These are phyloP conservation scores for Powellomyces hirtus DNA, from an alignment of 192 early-diverging fungal genomes.

Conservation along the genomic window DNA sequence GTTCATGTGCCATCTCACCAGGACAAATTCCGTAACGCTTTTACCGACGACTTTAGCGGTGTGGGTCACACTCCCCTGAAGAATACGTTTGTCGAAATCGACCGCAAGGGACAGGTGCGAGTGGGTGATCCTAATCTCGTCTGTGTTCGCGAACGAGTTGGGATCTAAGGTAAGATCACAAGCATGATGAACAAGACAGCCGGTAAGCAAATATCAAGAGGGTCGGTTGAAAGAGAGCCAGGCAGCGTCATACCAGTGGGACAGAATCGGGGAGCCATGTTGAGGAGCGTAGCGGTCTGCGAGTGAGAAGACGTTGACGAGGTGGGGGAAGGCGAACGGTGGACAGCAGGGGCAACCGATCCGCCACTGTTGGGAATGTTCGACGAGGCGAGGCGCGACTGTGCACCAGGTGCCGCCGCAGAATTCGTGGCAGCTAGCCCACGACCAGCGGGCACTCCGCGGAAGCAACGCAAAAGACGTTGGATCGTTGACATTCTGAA, in stretches of 20 bases:
- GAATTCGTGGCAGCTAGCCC: too few relatives aligned
- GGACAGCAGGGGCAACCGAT: not conserved
- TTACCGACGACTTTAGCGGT: constrained; percentile 54
- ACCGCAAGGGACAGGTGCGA: constrained; percentile 72
- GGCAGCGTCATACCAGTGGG: not conserved
- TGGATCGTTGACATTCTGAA: too few relatives aligned
- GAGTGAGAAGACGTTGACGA: not conserved
- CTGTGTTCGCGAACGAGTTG: constrained; percentile 79
- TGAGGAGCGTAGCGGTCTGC: not conserved
- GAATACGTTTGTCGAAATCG: constrained; percentile 70
- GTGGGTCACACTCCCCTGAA: constrained; percentile 67
- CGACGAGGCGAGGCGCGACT: too few relatives aligned
- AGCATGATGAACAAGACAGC: not conserved
- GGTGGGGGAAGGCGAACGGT: not conserved
- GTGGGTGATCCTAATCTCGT: constrained; percentile 70
- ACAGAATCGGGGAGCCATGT: not conserved
- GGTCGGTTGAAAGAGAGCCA: not conserved
- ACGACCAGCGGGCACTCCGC: too few relatives aligned
- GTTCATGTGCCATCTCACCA: constrained; percentile 4
- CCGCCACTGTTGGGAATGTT: too few relatives aligned
- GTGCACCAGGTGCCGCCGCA: too few relatives aligned
- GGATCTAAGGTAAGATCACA: constrained; percentile 55
- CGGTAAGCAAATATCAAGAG: not conserved
- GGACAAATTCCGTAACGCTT: constrained; percentile 57
- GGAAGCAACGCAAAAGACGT: too few relatives aligned